Base-by-base conservation (phyloP, 345 rosid genomes). In the Citrus mangshanensis region DNA sequence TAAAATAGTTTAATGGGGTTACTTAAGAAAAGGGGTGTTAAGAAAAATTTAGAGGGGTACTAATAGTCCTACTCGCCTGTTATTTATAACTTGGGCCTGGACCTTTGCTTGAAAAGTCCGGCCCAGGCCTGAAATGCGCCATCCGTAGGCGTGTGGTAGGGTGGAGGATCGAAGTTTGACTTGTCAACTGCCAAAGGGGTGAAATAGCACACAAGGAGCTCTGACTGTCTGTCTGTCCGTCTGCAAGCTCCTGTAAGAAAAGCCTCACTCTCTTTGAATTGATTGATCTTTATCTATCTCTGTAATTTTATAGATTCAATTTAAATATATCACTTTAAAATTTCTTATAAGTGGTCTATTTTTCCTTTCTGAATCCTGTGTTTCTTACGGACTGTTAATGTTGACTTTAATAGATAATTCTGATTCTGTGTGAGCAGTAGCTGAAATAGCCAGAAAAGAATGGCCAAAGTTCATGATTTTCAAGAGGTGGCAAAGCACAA, bases 401-500 rank as follows among this genome's bases (percentile, higher is more conserved):
- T 55, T 55, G 42, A 54, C 24, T 71, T 22, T 13, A 21, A 27
- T 27, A 37, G 14, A 46, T 46, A 46, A 46, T 13, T 46, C 51
- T 46, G 51, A 22, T 6, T 21, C 16, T 73, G 61, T 18, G 49
- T 25, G 32, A 40, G 27, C 55, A 79, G 80, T 22, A 58, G 30
- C 32, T 37, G 51, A 4, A 73, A 54, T 86, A 86, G 89, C 87
- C 78, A 66, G 66, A 21, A 65, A 19, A 16, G 69, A 46, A 68
- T 64, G 69, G 75, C 83, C 34, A 83, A 83, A 71, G 80, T 85
- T 25, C 75, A 81, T 61, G 74, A 81, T 40, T 88, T 89, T 70
- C 89, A 86, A 32, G 93, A 93, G 25, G 75, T 90, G 4, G 79
- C 75, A 28, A 88, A 89, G 78, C 92, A 88, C 88, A 91, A 86